phyloP scores from a whole-genome alignment of 1,139 yeast genomes.

The Blastobotrys serpentis region DNA sequence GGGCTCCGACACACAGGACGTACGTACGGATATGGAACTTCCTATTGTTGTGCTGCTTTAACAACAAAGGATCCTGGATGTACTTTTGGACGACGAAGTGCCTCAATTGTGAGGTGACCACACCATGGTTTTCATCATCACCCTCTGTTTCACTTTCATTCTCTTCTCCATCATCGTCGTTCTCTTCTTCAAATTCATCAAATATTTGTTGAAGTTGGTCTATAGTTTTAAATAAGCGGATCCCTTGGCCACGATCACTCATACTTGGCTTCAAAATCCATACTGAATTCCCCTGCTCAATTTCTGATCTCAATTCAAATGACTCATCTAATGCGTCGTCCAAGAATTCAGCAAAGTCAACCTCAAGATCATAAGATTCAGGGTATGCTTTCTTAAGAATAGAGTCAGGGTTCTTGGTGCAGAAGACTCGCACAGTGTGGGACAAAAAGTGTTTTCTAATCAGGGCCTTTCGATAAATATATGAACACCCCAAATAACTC shows the following conservation, averaged over 20 bases:
- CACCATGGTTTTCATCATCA: slow-evolving; percentile 47
- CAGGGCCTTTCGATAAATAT: slow-evolving; percentile 75
- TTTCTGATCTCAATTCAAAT: slow-evolving; percentile 78
- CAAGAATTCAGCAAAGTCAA: slow-evolving; percentile 94
- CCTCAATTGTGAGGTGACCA: slow-evolving; percentile 81
- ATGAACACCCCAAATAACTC: slow-evolving; percentile 71
- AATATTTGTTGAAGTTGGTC: slow-evolving; percentile 80
- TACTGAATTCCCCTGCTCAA: slow-evolving; percentile 58
- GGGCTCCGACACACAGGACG: slow-evolving; percentile 71
- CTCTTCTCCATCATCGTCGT: slow-evolving; percentile 50
- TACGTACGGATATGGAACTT: slow-evolving; percentile 90
- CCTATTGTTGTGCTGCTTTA: slow-evolving; percentile 58
- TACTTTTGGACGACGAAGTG: slow-evolving; percentile 90
- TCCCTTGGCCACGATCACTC: slow-evolving; percentile 98
- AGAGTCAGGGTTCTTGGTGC: slow-evolving; percentile 72
- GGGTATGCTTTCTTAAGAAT: slow-evolving; percentile 63
- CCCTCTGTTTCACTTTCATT: slow-evolving; percentile 48
- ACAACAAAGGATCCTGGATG: slow-evolving; percentile 60
- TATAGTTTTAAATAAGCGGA: slow-evolving; percentile 71
- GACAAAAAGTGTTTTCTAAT: slow-evolving; percentile 87
- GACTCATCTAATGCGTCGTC: slow-evolving; percentile 93
- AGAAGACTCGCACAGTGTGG: slow-evolving; percentile 70
- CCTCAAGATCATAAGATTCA: slow-evolving; percentile 73
- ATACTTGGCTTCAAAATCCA: slow-evolving; percentile 95
- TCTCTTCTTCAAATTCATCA: slow-evolving; percentile 70